Percentiles rank a stretch among this genome's conserved stretches.
These are phyloP conservation scores for Coffea eugenioides DNA, from an alignment of 257 asterid genomes.

Conservation along the genomic window DNA sequence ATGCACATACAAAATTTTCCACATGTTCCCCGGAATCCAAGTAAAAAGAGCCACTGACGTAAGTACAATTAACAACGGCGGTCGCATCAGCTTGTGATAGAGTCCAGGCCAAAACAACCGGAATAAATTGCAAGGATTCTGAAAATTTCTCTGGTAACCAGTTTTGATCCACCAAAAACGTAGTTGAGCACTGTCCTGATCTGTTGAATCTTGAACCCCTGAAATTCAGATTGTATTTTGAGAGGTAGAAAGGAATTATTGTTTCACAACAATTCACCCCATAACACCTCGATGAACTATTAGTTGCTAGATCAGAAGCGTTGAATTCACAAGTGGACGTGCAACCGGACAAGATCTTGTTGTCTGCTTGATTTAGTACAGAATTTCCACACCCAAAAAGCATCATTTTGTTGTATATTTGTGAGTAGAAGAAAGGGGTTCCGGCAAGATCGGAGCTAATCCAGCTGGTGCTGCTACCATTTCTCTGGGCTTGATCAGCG, in stretches of 20 bases:
- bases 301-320: too few relatives aligned
- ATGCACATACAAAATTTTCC: neutral
- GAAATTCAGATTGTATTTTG: slow-evolving; percentile 15
- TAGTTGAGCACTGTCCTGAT: neutral
- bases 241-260: slow-evolving; percentile 16
- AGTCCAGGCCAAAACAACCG: slow-evolving; percentile 23
- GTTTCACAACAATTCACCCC: slow-evolving; percentile 24
- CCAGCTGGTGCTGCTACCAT: neutral
- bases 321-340: slow-evolving; percentile 11
- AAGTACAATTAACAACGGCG: neutral
- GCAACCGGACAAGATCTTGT: slow-evolving; percentile 16
- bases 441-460: slow-evolving; percentile 14
- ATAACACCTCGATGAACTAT: slow-evolving; percentile 8
- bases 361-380: neutral
- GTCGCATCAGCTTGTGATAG: neutral
- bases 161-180: slow-evolving; percentile 21
- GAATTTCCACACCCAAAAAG: slow-evolving; percentile 27
- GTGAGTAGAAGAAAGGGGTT: slow-evolving; percentile 18
- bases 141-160: slow-evolving; percentile 18
- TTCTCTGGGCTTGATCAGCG: too few relatives aligned
- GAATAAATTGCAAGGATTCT: neutral
- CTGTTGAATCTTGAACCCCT: slow-evolving; percentile 1
- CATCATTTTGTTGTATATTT: slow-evolving; percentile 15
- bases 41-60: neutral
- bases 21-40: neutral